phyloP scores from a whole-genome alignment of 805 yeast species.

The Zygotorulaspora florentina region DNA sequence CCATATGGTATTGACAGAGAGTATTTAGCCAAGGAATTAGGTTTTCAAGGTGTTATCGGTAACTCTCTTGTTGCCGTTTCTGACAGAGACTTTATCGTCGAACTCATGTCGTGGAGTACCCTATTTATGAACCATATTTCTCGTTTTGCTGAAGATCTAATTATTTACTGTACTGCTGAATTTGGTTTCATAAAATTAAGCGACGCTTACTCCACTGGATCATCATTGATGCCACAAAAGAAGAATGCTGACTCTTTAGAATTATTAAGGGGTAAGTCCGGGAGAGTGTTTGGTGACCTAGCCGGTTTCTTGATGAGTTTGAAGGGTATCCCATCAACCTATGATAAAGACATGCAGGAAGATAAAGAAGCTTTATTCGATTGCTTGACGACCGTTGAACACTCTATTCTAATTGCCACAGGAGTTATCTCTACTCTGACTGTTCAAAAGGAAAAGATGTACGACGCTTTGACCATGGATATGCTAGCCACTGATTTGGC shows the following conservation, averaged over 20 bases:
- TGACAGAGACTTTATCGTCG: slow-evolving; percentile 96
- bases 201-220: slow-evolving; percentile 98
- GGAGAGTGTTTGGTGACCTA: slow-evolving; percentile 92
- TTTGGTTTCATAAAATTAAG: slow-evolving; percentile 91
- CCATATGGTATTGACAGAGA: slow-evolving; percentile 99
- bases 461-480: slow-evolving; percentile 90
- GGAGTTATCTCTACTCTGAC: slow-evolving; percentile 89
- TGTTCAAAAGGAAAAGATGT: slow-evolving; percentile 74
- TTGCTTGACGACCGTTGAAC: slow-evolving; percentile 83
- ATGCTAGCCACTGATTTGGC: slow-evolving; percentile 99
- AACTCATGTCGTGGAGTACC: slow-evolving; percentile 92
- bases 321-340: slow-evolving; percentile 96
- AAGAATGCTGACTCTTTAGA: slow-evolving; percentile 97
- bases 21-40: slow-evolving; percentile 72
- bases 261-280: slow-evolving; percentile 92
- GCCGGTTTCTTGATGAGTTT: slow-evolving; percentile 95
- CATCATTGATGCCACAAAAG: slow-evolving; percentile 98
- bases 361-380: slow-evolving; percentile 99
- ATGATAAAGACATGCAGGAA: slow-evolving; percentile 98
- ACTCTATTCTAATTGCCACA: slow-evolving; percentile 89
- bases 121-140: slow-evolving; percentile 94
- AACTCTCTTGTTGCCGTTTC: slow-evolving; percentile 95
- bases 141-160: slow-evolving; percentile 89
- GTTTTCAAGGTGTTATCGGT: slow-evolving; percentile 83
- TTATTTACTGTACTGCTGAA: slow-evolving; percentile 95